Evolutionary conservation across 2,329 filamentous ascomycete genomes (phyloP).

Genomic region (Aspergillus fumigatus): DNA sequence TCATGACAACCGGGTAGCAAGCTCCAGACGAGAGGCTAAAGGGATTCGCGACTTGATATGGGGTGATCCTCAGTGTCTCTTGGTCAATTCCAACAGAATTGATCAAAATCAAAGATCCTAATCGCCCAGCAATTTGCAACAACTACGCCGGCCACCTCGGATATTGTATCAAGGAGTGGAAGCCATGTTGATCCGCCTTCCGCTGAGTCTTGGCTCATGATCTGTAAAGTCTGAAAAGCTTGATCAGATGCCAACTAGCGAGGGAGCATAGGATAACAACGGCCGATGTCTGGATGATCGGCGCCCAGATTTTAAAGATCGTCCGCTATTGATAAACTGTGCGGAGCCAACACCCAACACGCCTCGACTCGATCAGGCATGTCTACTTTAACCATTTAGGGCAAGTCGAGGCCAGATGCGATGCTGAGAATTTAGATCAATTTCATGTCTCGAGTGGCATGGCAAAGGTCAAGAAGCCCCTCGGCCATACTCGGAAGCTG

Average conservation of each 20-base stretch:
- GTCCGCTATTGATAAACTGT: background rate
- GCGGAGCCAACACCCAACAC: too few relatives aligned
- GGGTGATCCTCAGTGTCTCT: too few relatives aligned
- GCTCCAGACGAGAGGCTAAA: too few relatives aligned
- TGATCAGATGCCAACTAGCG: background rate
- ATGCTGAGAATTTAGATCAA: too few relatives aligned
- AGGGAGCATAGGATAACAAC: background rate
- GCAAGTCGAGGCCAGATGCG: too few relatives aligned
- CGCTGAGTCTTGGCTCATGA: background rate
- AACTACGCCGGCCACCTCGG: background rate
- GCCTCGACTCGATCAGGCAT: too few relatives aligned
- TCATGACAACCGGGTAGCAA: too few relatives aligned
- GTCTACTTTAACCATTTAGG: too few relatives aligned
- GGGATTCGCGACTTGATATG: too few relatives aligned
- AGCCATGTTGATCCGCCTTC: background rate
- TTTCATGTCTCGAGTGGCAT: background rate
- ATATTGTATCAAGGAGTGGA: background rate
- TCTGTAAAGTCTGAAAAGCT: background rate
- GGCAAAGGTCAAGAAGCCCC: background rate
- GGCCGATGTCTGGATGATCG: background rate
- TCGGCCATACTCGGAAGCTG: background rate
- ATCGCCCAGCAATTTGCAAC: background rate
- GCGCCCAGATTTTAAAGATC: background rate
- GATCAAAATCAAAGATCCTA: background rate
- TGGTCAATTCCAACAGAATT: too few relatives aligned